Percentiles rank a stretch among this genome's conserved stretches.
These are phyloP conservation scores for Penicillium subrubescens DNA, from an alignment of 495 filamentous ascomycete species.

Conservation along the genomic window DNA sequence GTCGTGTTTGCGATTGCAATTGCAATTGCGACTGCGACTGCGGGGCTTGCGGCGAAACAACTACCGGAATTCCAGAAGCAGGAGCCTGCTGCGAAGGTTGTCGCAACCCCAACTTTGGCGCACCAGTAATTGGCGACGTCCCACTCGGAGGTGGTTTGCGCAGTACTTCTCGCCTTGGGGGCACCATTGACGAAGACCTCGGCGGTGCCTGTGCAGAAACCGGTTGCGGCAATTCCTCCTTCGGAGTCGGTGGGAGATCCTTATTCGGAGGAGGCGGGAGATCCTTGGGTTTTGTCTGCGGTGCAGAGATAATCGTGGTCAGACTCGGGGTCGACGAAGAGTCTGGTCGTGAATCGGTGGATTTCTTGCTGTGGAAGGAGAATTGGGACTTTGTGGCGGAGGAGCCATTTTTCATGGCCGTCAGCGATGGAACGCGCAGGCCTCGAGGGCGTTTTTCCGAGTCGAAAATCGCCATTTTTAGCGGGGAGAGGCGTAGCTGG, in stretches of 20 bases:
- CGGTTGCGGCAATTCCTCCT: slow-evolving; percentile 14
- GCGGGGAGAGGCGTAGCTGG: neutral
- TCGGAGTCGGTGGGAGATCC: slow-evolving; percentile 36
- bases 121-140: neutral
- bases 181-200: slow-evolving; percentile 12
- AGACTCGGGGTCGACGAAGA: slow-evolving; percentile 4
- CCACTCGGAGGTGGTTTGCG: slow-evolving; percentile 5
- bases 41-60: slow-evolving; percentile 3
- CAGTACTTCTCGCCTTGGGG: slow-evolving; percentile 14
- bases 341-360: slow-evolving; percentile 15
- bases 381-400: slow-evolving; percentile 26
- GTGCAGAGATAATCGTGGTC: slow-evolving; percentile 1
- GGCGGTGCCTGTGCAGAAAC: slow-evolving; percentile 8
- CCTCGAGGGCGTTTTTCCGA: slow-evolving; percentile 44
- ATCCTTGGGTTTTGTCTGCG: slow-evolving; percentile 10
- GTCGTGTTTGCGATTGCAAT: slow-evolving; percentile 4
- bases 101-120: slow-evolving; percentile 5
- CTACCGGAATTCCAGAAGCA: neutral
- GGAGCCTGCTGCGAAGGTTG: slow-evolving; percentile 8
- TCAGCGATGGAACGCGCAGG: slow-evolving; percentile 42
- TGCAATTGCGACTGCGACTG: slow-evolving; percentile 13
- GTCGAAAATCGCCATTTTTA: slow-evolving; percentile 41
- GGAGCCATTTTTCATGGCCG: slow-evolving; percentile 33
- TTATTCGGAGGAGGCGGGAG: slow-evolving; percentile 32
- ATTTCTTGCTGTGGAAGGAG: slow-evolving; percentile 27